Evolutionary conservation across 495 filamentous ascomycete genomes (phyloP).

Genomic region (Penicillium simplicissimum): DNA sequence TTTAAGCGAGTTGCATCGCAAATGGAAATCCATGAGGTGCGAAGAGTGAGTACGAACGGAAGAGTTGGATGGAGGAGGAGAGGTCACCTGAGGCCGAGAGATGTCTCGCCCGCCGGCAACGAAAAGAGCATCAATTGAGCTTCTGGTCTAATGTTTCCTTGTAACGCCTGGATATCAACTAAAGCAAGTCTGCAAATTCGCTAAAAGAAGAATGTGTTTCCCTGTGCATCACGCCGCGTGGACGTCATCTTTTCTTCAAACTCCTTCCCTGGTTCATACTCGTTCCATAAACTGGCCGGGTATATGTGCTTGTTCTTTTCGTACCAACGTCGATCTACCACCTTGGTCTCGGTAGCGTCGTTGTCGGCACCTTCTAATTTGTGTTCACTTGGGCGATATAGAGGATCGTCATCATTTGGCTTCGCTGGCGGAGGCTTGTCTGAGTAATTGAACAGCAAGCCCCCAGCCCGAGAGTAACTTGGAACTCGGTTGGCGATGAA

Average conservation of each 20-base stretch:
- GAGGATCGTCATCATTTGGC: constrained; percentile 44
- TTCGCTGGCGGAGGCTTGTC: constrained; percentile 48
- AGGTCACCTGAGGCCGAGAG: constrained; percentile 20
- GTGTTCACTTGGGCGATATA: constrained; percentile 47
- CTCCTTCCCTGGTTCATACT: constrained; percentile 87
- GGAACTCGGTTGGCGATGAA: constrained; percentile 91
- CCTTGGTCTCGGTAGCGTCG: constrained; percentile 84
- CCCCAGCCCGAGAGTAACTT: constrained; percentile 54
- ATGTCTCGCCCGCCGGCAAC: constrained; percentile 4
- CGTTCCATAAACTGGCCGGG: constrained; percentile 92
- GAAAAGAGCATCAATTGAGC: constrained; percentile 9
- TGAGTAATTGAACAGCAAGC: constrained; percentile 76
- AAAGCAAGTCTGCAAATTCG: constrained; percentile 1
- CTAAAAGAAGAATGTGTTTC: constrained; percentile 93
- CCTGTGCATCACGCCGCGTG: constrained; percentile 72
- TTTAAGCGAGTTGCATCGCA: constrained; percentile 81
- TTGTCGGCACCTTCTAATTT: constrained; percentile 75
- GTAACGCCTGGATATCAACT: constrained; percentile 17
- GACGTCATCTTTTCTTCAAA: constrained; percentile 71
- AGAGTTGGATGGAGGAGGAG: constrained; percentile 9
- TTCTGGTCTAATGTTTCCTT: constrained; percentile 16
- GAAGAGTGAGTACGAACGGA: constrained; percentile 1
- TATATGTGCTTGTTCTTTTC: constrained; percentile 97
- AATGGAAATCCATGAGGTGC: constrained; percentile 63
- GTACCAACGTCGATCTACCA: constrained; percentile 96